phyloP scores from a whole-genome alignment of 306 rosid genomes.

The Gastrolobium bilobum region DNA sequence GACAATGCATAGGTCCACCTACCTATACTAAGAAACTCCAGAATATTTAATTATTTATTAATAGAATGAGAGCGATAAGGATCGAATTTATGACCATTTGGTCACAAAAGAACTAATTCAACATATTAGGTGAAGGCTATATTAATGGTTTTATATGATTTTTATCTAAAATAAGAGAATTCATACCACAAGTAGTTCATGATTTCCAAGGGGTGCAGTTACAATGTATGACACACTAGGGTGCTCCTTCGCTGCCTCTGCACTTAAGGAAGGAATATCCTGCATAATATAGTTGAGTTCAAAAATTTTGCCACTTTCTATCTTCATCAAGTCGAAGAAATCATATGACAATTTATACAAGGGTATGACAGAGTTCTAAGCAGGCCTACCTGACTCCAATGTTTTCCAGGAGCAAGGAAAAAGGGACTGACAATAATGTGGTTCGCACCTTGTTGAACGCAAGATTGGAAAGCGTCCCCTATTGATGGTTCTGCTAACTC shows the following conservation, averaged over 20 bases:
- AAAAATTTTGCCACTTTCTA: constrained; percentile 8
- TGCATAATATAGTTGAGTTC: constrained; percentile 47
- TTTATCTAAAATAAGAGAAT: background rate
- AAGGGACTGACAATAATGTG: constrained; percentile 82
- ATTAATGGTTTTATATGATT: too few relatives aligned
- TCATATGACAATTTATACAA: background rate
- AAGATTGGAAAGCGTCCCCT: constrained; percentile 67
- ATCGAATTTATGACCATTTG: too few relatives aligned
- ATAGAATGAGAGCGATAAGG: too few relatives aligned
- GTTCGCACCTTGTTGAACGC: constrained; percentile 75
- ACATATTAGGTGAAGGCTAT: too few relatives aligned
- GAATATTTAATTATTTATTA: too few relatives aligned
- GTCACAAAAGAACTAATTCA: too few relatives aligned
- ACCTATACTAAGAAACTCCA: too few relatives aligned
- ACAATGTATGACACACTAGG: constrained; percentile 74
- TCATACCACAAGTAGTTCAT: constrained; percentile 84
- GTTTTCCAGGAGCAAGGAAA: constrained; percentile 93
- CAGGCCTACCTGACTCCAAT: constrained; percentile 80
- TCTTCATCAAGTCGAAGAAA: constrained; percentile 2
- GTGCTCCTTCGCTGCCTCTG: constrained; percentile 88
- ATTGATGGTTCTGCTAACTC: constrained; percentile 95
- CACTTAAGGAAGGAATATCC: constrained; percentile 93
- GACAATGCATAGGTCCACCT: too few relatives aligned
- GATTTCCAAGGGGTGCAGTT: constrained; percentile 94
- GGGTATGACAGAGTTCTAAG: constrained; percentile 12